A percentile compares a stretch with the other conserved stretches of the same genome.
phyloP scores from a whole-genome alignment of 2,329 filamentous ascomycete genomes.

The Trichoderma atrobrunneum region DNA sequence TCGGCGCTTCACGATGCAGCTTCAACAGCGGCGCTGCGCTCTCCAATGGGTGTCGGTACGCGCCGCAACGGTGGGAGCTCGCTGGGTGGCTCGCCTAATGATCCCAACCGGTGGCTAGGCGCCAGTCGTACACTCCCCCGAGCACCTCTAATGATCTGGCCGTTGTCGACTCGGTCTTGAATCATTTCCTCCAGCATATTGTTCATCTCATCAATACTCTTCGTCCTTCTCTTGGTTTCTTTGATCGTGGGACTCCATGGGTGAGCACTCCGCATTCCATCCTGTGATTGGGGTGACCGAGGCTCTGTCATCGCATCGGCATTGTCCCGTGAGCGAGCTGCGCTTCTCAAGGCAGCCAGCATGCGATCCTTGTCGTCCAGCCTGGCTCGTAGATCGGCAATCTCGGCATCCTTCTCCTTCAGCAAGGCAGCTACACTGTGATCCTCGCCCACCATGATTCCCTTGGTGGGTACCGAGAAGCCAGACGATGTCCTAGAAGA shows the following conservation, averaged over 20 bases:
- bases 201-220: conserved; percentile 88
- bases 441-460: conserved; percentile 72
- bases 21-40: not conserved
- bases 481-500: conserved; percentile 82
- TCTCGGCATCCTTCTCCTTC: conserved; percentile 88
- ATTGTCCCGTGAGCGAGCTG: conserved; percentile 79
- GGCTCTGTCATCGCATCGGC: conserved; percentile 56
- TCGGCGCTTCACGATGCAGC: not conserved
- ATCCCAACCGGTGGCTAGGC: conserved; percentile 42
- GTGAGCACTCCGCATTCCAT: conserved; percentile 15
- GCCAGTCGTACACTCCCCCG: conserved; percentile 65
- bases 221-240: conserved; percentile 52
- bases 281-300: conserved; percentile 29
- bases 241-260: conserved; percentile 27
- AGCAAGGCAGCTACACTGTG: conserved; percentile 70
- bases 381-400: conserved; percentile 81
- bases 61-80: conserved; percentile 41
- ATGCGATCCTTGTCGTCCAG: conserved; percentile 95
- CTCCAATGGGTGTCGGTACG: conserved; percentile 33
- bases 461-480: conserved; percentile 58
- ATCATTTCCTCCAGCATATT: conserved; percentile 96
- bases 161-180: conserved; percentile 76
- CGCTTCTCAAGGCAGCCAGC: conserved; percentile 80
- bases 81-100: conserved; percentile 34
- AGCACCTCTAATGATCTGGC: conserved; percentile 64